These are phyloP conservation scores for Eucalyptus guilfoylei DNA, from an alignment of 345 rosid genomes.

Conservation along the genomic window DNA sequence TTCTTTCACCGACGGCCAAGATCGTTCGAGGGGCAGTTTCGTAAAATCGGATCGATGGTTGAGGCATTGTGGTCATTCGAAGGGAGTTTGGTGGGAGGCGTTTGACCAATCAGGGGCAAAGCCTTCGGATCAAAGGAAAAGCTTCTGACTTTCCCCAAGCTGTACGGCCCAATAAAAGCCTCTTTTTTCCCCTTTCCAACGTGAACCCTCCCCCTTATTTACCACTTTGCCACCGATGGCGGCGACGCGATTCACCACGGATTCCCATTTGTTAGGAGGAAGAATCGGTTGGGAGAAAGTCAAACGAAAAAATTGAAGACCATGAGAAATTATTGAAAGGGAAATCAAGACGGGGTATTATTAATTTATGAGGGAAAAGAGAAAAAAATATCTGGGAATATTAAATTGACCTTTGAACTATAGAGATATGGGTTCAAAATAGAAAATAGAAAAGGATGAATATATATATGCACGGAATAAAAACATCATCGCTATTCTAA, in stretches of 20 bases:
- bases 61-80: neutral
- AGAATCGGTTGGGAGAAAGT: neutral
- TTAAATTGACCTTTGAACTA: neutral
- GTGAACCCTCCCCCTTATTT: neutral
- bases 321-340: neutral
- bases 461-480: neutral
- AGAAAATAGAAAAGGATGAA: no score
- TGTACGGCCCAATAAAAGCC: neutral
- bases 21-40: neutral
- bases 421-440: neutral
- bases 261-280: neutral
- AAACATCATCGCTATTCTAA: neutral
- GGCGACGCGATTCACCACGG: neutral
- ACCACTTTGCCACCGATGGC: neutral
- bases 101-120: neutral
- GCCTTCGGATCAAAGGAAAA: neutral
- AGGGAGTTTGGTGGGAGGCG: neutral
- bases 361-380: neutral
- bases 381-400: neutral
- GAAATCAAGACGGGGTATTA: neutral
- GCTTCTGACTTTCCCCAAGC: neutral
- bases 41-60: neutral
- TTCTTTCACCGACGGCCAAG: neutral
- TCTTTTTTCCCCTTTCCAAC: no score
- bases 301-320: neutral